These are phyloP conservation scores for Ceratobasidium sp. DNA, from an alignment of 1,284 basidiomycete genomes.

Conservation along the genomic window DNA sequence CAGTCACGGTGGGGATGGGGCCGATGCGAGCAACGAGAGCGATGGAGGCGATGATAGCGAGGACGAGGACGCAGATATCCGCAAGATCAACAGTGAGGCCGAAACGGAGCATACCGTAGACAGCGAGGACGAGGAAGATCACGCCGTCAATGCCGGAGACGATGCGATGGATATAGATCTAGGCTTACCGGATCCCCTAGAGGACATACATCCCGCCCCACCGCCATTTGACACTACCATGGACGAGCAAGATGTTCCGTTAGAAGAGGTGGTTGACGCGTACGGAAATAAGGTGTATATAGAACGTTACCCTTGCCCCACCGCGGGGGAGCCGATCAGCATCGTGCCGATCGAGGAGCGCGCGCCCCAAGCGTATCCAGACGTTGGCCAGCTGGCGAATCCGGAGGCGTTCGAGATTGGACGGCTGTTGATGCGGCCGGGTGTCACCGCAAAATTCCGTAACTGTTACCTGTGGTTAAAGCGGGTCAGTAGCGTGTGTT, in stretches of 20 bases:
- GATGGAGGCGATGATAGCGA: not conserved
- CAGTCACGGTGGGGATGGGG: not conserved
- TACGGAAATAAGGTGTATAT: too few species aligned
- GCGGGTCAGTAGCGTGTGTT: not conserved
- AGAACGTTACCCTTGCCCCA: not conserved
- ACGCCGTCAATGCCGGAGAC: not conserved
- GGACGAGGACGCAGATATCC: not conserved
- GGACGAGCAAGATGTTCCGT: too few species aligned
- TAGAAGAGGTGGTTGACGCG: too few species aligned
- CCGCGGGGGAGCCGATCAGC: too few species aligned
- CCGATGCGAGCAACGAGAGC: not conserved
- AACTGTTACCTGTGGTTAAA: not conserved
- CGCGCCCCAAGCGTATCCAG: not conserved
- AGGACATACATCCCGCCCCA: too few species aligned
- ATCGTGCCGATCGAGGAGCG: too few species aligned
- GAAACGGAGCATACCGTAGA: not conserved
- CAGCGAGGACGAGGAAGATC: not conserved
- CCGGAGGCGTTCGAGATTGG: slow-evolving; percentile 3
- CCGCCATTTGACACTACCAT: too few species aligned
- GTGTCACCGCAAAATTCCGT: not conserved
- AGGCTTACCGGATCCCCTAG: too few species aligned
- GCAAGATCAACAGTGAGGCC: not conserved
- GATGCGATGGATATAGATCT: too few species aligned
- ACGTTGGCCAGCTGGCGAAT: not conserved
- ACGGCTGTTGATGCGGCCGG: slow-evolving; percentile 4